Percentiles rank a stretch among this genome's conserved stretches.
Evolutionary conservation across 2,329 filamentous ascomycete species (phyloP).

Genomic region (Verticillium zaregamsianum): DNA sequence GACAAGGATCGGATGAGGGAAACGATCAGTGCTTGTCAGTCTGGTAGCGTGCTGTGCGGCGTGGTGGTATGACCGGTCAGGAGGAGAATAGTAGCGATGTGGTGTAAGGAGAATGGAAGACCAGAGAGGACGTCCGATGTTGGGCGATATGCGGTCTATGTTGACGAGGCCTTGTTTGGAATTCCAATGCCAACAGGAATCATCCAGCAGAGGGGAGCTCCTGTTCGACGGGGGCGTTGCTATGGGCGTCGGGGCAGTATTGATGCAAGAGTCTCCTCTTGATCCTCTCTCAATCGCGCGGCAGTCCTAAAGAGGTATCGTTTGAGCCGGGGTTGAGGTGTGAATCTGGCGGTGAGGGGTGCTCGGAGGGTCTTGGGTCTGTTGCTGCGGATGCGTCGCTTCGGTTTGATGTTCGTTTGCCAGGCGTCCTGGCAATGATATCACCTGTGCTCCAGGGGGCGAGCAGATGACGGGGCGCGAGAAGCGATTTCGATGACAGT

Average conservation of each 20-base stretch:
- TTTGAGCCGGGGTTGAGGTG: not conserved
- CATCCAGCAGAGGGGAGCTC: not conserved
- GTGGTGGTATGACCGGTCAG: not conserved
- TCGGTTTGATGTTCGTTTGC: conserved; percentile 1
- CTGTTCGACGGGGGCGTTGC: not conserved
- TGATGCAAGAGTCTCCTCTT: not conserved
- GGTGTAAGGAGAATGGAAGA: not conserved
- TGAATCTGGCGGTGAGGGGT: conserved; percentile 2
- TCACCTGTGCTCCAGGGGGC: not conserved
- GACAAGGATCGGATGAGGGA: not conserved
- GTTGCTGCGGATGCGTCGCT: not conserved
- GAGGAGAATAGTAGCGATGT: not conserved
- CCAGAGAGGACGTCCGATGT: not conserved
- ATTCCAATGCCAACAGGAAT: not conserved
- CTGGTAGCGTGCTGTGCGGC: not conserved
- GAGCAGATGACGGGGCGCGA: not conserved
- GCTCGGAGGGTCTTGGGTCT: not conserved
- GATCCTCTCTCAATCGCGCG: not conserved
- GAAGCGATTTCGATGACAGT: not conserved
- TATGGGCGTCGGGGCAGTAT: conserved; percentile 3
- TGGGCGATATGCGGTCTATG: not conserved
- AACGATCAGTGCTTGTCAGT: not conserved
- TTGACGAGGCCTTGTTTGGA: not conserved
- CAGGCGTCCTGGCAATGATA: not conserved
- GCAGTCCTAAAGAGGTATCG: not conserved